phyloP scores from a whole-genome alignment of 192 early-diverging fungal genomes.

The Coemansia sp. region DNA sequence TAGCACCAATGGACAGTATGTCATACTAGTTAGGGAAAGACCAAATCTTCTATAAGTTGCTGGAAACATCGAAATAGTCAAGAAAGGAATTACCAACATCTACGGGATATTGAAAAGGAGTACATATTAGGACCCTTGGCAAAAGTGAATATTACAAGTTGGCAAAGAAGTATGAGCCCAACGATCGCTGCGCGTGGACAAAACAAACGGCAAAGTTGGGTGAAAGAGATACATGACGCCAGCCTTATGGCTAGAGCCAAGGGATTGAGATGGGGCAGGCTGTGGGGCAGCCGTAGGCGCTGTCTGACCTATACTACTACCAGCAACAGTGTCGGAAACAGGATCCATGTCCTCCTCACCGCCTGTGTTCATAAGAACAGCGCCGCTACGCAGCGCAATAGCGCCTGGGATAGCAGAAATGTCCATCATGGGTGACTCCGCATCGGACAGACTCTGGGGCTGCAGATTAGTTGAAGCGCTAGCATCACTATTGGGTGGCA shows the following conservation, averaged over 20 bases:
- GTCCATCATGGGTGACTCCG: neutral
- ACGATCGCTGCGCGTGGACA: slow-evolving; percentile 40
- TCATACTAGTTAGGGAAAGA: too few species aligned
- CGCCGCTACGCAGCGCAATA: slow-evolving; percentile 14
- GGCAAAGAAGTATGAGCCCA: slow-evolving; percentile 16
- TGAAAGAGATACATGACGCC: slow-evolving; percentile 40
- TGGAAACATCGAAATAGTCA: too few species aligned
- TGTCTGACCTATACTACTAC: neutral
- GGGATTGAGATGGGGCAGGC: neutral
- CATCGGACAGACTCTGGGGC: neutral
- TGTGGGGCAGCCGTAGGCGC: neutral
- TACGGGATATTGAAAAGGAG: too few species aligned
- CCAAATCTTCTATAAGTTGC: too few species aligned
- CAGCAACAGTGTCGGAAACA: slow-evolving; percentile 1
- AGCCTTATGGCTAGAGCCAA: slow-evolving; percentile 1
- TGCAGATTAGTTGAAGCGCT: neutral
- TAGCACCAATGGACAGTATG: too few species aligned
- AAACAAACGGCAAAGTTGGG: slow-evolving; percentile 32
- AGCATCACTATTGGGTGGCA: neutral
- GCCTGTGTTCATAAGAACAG: slow-evolving; percentile 30
- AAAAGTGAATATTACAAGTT: slow-evolving; percentile 43
- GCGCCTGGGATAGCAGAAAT: slow-evolving; percentile 9
- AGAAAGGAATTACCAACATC: too few species aligned
- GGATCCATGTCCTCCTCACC: slow-evolving; percentile 20
- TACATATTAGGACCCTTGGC: slow-evolving; percentile 1